Percentiles rank a stretch among this genome's conserved stretches.
These are phyloP conservation scores for Scleroderma citrinum DNA, from an alignment of 768 basidiomycete species.

Conservation along the genomic window DNA sequence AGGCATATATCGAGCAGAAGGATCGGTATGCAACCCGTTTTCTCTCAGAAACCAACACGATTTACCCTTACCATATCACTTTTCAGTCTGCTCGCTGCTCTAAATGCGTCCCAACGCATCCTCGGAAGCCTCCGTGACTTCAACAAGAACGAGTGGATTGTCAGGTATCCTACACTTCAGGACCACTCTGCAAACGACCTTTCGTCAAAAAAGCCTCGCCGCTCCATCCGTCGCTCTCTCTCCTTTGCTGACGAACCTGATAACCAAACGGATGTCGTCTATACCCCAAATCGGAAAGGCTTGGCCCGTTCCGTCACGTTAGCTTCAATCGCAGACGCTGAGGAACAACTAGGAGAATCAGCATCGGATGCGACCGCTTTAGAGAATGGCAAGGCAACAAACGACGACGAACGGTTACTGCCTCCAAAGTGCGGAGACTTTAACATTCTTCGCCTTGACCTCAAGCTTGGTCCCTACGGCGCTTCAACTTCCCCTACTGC, in stretches of 20 bases:
- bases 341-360: slow-evolving; percentile 23
- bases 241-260: slow-evolving; percentile 83
- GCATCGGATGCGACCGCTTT: slow-evolving; percentile 12
- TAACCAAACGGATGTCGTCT: slow-evolving; percentile 58
- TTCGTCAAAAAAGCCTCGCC: slow-evolving; percentile 26
- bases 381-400: slow-evolving; percentile 16
- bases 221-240: slow-evolving; percentile 58
- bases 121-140: slow-evolving; percentile 68
- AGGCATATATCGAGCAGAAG: slow-evolving; percentile 68
- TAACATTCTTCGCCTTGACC: slow-evolving; percentile 85
- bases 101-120: slow-evolving; percentile 65
- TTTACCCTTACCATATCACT: neutral
- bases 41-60: neutral
- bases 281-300: slow-evolving; percentile 44
- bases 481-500: slow-evolving; percentile 56
- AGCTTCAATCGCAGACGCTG: slow-evolving; percentile 43
- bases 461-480: slow-evolving; percentile 78
- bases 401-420: slow-evolving; percentile 32
- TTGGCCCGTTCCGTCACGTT: slow-evolving; percentile 57
- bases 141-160: slow-evolving; percentile 83
- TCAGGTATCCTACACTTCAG: slow-evolving; percentile 77
- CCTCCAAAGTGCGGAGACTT: slow-evolving; percentile 56
- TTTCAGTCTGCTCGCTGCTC: slow-evolving; percentile 55
- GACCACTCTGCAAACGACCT: slow-evolving; percentile 34
- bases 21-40: slow-evolving; percentile 45